Evolutionary conservation across 208 protist genomes (phyloP), one percentile per base, ranked within the genome.

Genomic region (Acanthamoeba royreba): DNA sequence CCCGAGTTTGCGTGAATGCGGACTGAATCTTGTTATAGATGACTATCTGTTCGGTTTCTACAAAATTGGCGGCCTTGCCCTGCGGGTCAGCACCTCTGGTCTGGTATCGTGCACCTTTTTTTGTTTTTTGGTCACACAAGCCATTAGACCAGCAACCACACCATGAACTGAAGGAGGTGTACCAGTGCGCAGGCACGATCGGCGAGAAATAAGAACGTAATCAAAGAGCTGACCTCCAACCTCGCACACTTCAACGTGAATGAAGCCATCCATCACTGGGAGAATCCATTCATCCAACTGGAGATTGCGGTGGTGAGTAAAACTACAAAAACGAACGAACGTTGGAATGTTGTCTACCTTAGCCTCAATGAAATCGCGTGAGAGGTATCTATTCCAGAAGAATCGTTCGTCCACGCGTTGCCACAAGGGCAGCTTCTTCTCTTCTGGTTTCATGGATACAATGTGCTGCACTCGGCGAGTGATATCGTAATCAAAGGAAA

Each of bases 41-140:
- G 2, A 93, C 77, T 3, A 98, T 85, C 58, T 98, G 97, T 94
- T 98, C 97, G 13, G 96, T 97, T 40, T 98, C 97, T 49, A 96
- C 96, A 93, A 96, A 98, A 91, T 98, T 98, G 47, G 97, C 96
- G 9, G 95, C 93, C 53, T 96, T 31, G 31, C 97, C 96, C 0
- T 92, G 35, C 19, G 79, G 49, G 85, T 98, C 95, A 1, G 96
- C 92, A 46, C 97, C 97, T 40, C 97, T 77, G 2, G 74, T 93
- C 61, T 97, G 58, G 72, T 95, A 98, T 35, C 97, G 86, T 8
- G 96, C 92, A 35, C 97, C 97, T 74, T 94, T 25, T 28, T 61
- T 61, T 28, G 22, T 61, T 28, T 61, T 28, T 25, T 28, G 22
- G 52, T n/a, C n/a, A 61, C 53, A 61, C 53, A 61, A 61, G 53